Conservation (phyloP, 495 filamentous ascomycete species). For the Sordaria brevicollis region DNA sequence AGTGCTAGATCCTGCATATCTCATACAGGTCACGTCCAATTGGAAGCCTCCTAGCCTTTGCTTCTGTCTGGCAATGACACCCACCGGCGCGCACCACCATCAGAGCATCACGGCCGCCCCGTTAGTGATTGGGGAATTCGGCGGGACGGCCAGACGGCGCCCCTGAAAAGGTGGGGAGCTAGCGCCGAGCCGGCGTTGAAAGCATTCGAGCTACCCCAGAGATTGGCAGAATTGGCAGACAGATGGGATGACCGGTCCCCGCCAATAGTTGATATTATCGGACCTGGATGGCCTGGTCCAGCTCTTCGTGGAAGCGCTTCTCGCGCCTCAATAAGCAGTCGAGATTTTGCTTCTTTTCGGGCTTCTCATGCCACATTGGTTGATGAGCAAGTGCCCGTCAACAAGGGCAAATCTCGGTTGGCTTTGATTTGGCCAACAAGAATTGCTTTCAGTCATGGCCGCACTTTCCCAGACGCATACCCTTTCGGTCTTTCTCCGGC, state of each 20-base stretch:
- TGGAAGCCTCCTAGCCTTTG: slow-evolving; percentile 1
- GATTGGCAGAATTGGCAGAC: background rate
- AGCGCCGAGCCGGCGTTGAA: background rate
- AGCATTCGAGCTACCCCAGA: background rate
- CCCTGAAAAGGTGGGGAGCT: background rate
- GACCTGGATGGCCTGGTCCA: background rate
- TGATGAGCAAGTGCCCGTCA: background rate
- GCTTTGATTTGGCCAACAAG: background rate
- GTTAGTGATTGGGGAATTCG: background rate
- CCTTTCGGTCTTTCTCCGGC: background rate
- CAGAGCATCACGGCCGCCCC: background rate
- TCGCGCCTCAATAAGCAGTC: background rate
- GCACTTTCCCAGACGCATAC: background rate
- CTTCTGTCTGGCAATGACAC: slow-evolving; percentile 7
- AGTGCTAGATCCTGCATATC: slow-evolving; percentile 16
- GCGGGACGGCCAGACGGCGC: background rate
- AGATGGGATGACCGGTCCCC: background rate
- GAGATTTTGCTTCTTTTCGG: background rate
- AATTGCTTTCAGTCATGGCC: background rate
- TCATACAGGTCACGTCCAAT: slow-evolving; percentile 18
- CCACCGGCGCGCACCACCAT: background rate
- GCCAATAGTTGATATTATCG: background rate
- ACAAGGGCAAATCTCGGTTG: background rate
- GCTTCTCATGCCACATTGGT: background rate
- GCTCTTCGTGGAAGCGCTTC: background rate